A percentile compares a stretch with the other conserved stretches of the same genome.
phyloP scores from a whole-genome alignment of 208 protist species.

The Entamoeba histolytica region DNA sequence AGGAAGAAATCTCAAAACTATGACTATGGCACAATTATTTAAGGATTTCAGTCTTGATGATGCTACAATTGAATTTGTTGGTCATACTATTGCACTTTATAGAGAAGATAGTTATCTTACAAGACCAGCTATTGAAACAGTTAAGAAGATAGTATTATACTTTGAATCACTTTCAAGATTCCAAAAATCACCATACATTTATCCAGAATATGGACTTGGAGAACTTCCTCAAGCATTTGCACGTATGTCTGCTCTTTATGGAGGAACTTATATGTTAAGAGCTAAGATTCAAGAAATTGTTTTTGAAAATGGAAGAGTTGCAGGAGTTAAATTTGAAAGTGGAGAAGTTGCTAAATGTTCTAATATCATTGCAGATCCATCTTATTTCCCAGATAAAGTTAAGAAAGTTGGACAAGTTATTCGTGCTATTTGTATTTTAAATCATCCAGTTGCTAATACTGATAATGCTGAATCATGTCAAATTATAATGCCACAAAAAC shows the following conservation, averaged over 20 bases:
- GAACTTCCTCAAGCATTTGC: slow-evolving; percentile 93
- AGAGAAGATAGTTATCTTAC: slow-evolving; percentile 42
- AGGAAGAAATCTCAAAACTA: slow-evolving; percentile 42
- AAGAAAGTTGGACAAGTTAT: slow-evolving; percentile 64
- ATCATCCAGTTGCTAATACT: slow-evolving; percentile 36
- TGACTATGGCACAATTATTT: slow-evolving; percentile 70
- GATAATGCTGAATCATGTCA: slow-evolving; percentile 56
- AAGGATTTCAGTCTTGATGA: slow-evolving; percentile 67
- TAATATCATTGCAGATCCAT: slow-evolving; percentile 83
- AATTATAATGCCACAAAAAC: slow-evolving; percentile 85
- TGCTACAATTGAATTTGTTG: slow-evolving; percentile 84
- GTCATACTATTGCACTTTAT: slow-evolving; percentile 67
- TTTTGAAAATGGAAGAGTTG: slow-evolving; percentile 55
- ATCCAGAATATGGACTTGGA: slow-evolving; percentile 94
- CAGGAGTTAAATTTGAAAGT: slow-evolving; percentile 59
- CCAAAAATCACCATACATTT: slow-evolving; percentile 86
- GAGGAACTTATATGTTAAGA: slow-evolving; percentile 95
- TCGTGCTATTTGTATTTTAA: slow-evolving; percentile 84
- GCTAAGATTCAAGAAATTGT: slow-evolving; percentile 79
- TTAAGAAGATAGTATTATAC: slow-evolving; percentile 82
- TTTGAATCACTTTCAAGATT: slow-evolving; percentile 61
- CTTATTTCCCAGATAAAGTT: slow-evolving; percentile 86
- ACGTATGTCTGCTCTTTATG: slow-evolving; percentile 58
- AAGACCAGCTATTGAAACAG: slow-evolving; percentile 57
- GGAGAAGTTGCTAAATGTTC: slow-evolving; percentile 57